Evolutionary conservation across 2,329 filamentous ascomycete genomes (phyloP).

Genomic region (Acrodontium crateriforme): DNA sequence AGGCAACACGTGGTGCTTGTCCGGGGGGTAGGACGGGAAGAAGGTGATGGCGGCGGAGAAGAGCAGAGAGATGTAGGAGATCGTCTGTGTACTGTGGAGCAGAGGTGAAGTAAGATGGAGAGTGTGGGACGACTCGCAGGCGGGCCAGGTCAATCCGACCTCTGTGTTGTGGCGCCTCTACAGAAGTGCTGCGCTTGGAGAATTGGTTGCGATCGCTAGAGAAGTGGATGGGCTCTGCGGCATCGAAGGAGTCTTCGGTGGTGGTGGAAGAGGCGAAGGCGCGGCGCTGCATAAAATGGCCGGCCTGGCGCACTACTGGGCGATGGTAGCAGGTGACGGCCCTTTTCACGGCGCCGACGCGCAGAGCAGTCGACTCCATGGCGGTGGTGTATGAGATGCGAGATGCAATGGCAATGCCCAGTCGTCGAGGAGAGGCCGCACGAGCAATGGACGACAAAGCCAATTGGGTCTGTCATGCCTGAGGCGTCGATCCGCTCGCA

Average conservation of each 20-base stretch:
- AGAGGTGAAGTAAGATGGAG: constrained; percentile 89
- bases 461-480: no score
- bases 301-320: no score
- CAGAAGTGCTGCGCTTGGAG: constrained; percentile 9
- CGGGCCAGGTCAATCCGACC: constrained; percentile 9
- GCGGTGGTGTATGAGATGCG: no score
- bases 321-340: no score
- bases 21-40: constrained; percentile 55
- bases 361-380: no score
- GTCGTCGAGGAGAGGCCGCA: no score
- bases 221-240: constrained; percentile 19
- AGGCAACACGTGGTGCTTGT: constrained; percentile 60
- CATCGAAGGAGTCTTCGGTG: constrained; percentile 12
- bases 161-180: not conserved
- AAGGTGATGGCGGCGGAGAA: constrained; percentile 57
- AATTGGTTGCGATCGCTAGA: constrained; percentile 13
- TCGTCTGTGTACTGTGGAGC: constrained; percentile 77
- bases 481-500: no score
- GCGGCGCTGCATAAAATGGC: no score
- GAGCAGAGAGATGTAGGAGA: constrained; percentile 56
- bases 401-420: no score
- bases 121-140: constrained; percentile 64
- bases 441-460: no score
- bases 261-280: no score
- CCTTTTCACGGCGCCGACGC: no score